Evolutionary conservation across 352 stramenopile species (phyloP), one percentile per base, ranked within the genome.

Genomic region (Globisporangium uncinulatum): DNA sequence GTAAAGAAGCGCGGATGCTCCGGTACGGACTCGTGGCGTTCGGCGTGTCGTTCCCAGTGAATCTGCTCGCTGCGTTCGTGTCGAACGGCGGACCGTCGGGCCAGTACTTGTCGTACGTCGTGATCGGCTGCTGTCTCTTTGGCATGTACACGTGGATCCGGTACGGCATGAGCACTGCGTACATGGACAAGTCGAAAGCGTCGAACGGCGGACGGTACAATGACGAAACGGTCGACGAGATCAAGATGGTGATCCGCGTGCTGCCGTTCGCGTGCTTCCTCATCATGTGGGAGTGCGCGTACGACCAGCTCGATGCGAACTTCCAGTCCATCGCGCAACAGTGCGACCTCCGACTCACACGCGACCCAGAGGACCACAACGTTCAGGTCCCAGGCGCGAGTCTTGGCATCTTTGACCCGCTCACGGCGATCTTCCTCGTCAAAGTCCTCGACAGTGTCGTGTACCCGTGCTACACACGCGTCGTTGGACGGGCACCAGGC

Each of bases 241-340:
- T 93, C 60, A 92, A 93, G 65, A 83, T 87, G 68, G 77, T 94
- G 49, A 78, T 94, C 43, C 81, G 85, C 15, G 79, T 94, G 46
- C 73, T 94, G 17, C 85, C 85, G 5, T 94, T 94, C 55, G 82
- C 85, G 46, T 87, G 74, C n/a, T 94, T 92, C 63, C 90, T 89
- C 73, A 89, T 94, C 70, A 89, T 92, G 68, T 94, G 85, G 85
- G 79, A 92, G 59, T 92, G 82, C 47, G 81, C 83, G 17, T 94
- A 91, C 68, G 85, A 92, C 62, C 85, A 94, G 55, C 60, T 92
- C 17, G 85, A 94, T 51, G 85, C 85, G 39, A 94, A 94, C 47
- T 94, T 94, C 55, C 85, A 94, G 70, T 91, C 79, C 0, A 94
- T 94, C 42, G 76, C 85, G 8, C 85, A 94, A 66, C 85, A 94